These are phyloP conservation scores for Termitomyces heimii DNA, from an alignment of 768 basidiomycete genomes.

Conservation along the genomic window DNA sequence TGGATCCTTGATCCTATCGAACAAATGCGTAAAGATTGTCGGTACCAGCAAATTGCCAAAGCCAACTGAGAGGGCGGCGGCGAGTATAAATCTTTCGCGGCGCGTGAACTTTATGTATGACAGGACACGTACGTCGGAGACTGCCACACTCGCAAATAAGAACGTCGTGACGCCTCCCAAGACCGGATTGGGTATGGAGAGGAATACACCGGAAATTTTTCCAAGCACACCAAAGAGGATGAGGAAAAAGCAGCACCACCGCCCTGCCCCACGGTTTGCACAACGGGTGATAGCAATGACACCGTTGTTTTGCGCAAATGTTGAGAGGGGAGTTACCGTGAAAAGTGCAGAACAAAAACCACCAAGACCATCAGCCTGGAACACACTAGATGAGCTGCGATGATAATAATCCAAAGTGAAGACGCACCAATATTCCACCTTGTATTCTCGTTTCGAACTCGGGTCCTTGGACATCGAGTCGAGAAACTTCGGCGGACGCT, in stretches of 20 bases:
- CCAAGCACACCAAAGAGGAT: slow-evolving; percentile 77
- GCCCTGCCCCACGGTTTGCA: slow-evolving; percentile 73
- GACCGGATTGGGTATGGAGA: slow-evolving; percentile 79
- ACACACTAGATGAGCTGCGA: slow-evolving; percentile 32
- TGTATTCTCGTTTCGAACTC: slow-evolving; percentile 82
- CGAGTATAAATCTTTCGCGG: slow-evolving; percentile 64
- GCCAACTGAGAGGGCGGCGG: slow-evolving; percentile 64
- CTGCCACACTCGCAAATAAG: slow-evolving; percentile 71
- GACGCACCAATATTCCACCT: slow-evolving; percentile 65
- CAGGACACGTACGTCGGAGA: slow-evolving; percentile 68
- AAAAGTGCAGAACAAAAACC: slow-evolving; percentile 77
- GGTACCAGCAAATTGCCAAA: slow-evolving; percentile 67
- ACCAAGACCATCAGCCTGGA: slow-evolving; percentile 69
- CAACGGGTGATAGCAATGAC: slow-evolving; percentile 83
- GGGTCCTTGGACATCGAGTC: slow-evolving; percentile 62
- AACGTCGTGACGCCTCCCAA: slow-evolving; percentile 86
- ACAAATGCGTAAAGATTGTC: slow-evolving; percentile 60
- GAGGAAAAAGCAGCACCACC: slow-evolving; percentile 76
- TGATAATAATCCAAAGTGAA: slow-evolving; percentile 22
- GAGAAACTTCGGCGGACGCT: slow-evolving; percentile 77
- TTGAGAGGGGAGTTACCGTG: slow-evolving; percentile 75
- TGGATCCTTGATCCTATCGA: slow-evolving; percentile 53
- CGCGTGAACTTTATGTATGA: slow-evolving; percentile 53
- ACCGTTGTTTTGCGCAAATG: slow-evolving; percentile 70
- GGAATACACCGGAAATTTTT: slow-evolving; percentile 79